These are phyloP conservation scores for Alnus glutinosa DNA, from an alignment of 306 rosid species.

Conservation along the genomic window DNA sequence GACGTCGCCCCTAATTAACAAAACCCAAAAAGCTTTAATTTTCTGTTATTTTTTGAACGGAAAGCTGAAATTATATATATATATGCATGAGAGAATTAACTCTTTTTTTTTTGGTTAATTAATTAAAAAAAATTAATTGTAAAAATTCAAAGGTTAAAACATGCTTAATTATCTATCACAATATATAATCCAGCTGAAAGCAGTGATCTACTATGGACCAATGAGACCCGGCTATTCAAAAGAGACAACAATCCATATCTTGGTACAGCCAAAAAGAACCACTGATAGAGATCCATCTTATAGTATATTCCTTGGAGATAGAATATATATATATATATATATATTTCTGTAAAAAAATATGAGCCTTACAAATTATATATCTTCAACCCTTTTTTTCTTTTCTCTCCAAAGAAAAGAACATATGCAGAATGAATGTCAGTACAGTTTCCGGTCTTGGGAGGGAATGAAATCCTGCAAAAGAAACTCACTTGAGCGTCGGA, in stretches of 20 bases:
- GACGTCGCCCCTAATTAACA: conserved; percentile 66
- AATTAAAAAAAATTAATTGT: neutral
- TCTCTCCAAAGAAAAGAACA: neutral
- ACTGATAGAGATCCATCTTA: neutral
- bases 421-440: neutral
- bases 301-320: neutral
- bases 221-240: conserved; percentile 26
- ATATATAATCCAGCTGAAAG: conserved; percentile 8
- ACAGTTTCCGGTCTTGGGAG: too few relatives aligned
- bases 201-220: conserved; percentile 31
- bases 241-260: conserved; percentile 45
- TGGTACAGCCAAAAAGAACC: conserved; percentile 46
- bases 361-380: neutral
- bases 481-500: too few relatives aligned
- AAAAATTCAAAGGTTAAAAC: neutral
- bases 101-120: too few relatives aligned
- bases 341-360: neutral
- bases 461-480: too few relatives aligned
- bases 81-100: too few relatives aligned
- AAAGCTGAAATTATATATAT: neutral
- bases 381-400: neutral
- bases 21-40: neutral
- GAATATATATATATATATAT: neutral
- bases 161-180: too few relatives aligned
- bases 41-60: neutral